phyloP scores from a whole-genome alignment of 1,284 basidiomycete genomes.

The Cystobasidium slooffiae region DNA sequence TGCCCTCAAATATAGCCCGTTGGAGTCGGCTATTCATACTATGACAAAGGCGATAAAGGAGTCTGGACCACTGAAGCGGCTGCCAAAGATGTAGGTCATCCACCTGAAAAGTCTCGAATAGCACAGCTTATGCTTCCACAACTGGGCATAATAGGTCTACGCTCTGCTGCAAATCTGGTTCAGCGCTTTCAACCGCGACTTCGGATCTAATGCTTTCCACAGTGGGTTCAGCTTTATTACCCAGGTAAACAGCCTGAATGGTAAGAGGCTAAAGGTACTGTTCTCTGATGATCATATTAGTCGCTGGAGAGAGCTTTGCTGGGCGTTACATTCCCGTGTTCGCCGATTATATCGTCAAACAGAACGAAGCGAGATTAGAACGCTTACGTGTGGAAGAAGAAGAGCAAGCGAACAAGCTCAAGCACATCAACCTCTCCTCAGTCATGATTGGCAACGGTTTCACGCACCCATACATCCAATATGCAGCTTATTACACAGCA shows the following conservation, averaged over 20 bases:
- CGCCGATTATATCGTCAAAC: slow-evolving; percentile 51
- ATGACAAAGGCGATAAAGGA: slow-evolving; percentile 53
- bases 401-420: slow-evolving; percentile 11
- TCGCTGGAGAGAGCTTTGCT: slow-evolving; percentile 45
- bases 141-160: slow-evolving; percentile 44
- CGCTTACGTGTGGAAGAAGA: not conserved
- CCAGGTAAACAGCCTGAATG: no score
- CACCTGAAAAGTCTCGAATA: not conserved
- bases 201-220: slow-evolving; percentile 44
- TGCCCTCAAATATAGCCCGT: slow-evolving; percentile 47
- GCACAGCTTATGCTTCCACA: not conserved
- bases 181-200: slow-evolving; percentile 54
- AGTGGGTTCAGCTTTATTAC: not conserved
- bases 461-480: slow-evolving; percentile 51
- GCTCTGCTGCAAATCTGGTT: slow-evolving; percentile 58
- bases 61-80: slow-evolving; percentile 55
- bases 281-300: no score
- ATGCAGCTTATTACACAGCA: slow-evolving; percentile 50
- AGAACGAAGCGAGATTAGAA: slow-evolving; percentile 43
- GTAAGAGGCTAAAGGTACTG: no score
- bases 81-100: slow-evolving; percentile 54
- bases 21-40: slow-evolving; percentile 58
- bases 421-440: slow-evolving; percentile 48
- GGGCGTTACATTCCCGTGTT: slow-evolving; percentile 53
- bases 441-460: slow-evolving; percentile 52